These are phyloP conservation scores for Skeletonema marinoi DNA, from an alignment of 108 stramenopile species.

Conservation along the genomic window DNA sequence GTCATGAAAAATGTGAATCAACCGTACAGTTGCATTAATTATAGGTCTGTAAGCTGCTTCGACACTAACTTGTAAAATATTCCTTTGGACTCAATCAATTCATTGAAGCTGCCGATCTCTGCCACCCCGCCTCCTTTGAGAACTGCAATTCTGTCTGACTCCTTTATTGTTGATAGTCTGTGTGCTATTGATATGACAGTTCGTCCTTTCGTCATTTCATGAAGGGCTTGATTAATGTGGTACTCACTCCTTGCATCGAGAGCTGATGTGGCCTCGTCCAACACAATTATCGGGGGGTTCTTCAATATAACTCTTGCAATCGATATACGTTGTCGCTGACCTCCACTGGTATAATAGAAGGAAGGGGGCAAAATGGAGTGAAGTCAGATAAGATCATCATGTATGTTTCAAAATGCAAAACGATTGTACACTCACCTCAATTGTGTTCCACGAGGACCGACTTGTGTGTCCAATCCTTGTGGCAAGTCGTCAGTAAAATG, in stretches of 20 bases:
- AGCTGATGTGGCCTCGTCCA: conserved; percentile 57
- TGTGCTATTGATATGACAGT: conserved; percentile 91
- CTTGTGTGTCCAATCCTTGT: conserved; percentile 82
- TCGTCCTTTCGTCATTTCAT: conserved; percentile 64
- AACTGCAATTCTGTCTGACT: conserved; percentile 87
- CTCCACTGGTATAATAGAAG: conserved; percentile 57
- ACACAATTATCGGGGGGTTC: conserved; percentile 75
- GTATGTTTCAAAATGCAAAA: not conserved
- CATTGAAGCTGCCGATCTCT: conserved; percentile 80
- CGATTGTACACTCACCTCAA: conserved; percentile 37
- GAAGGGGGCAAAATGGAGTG: not conserved
- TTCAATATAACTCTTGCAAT: conserved; percentile 84
- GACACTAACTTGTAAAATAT: conserved; percentile 35
- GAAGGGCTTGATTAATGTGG: conserved; percentile 74
- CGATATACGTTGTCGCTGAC: conserved; percentile 93
- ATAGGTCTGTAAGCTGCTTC: conserved; percentile 32
- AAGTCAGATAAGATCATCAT: not conserved
- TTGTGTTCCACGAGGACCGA: conserved; percentile 90
- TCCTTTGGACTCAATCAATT: conserved; percentile 40
- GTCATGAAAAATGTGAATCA: not conserved
- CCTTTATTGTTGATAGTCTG: conserved; percentile 83
- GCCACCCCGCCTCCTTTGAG: conserved; percentile 74
- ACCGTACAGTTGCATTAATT: conserved; percentile 1
- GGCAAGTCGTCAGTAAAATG: conserved; percentile 79
- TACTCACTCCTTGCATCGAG: conserved; percentile 91